A percentile compares a stretch with the other conserved stretches of the same genome.
phyloP scores from a whole-genome alignment of 2,329 filamentous ascomycete genomes.

The Fragosphaeria purpurea region DNA sequence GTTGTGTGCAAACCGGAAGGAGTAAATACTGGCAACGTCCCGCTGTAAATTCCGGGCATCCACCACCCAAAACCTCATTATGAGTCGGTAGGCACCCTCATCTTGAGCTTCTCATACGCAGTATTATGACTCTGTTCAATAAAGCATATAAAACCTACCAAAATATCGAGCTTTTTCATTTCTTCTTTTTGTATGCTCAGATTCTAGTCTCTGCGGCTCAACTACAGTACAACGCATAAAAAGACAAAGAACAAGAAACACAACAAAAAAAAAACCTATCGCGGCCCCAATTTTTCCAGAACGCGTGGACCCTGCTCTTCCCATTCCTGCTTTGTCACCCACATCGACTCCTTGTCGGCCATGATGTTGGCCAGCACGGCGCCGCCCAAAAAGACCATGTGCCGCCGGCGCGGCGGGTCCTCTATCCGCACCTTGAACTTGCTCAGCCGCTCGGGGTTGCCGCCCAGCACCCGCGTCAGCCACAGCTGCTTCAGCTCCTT shows the following conservation, averaged over 20 bases:
- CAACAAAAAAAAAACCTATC: conserved; percentile 23
- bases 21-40: too few relatives aligned
- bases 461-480: conserved; percentile 82
- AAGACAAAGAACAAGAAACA: not conserved
- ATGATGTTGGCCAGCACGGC: conserved; percentile 97
- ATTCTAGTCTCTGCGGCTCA: too few relatives aligned
- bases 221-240: not conserved
- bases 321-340: conserved; percentile 97
- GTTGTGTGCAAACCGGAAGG: too few relatives aligned
- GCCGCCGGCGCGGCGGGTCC: conserved; percentile 85
- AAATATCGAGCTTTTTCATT: too few relatives aligned
- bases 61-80: too few relatives aligned
- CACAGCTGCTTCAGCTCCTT: conserved; percentile 99
- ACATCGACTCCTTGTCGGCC: conserved; percentile 98
- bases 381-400: conserved; percentile 98
- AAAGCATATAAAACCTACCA: too few relatives aligned
- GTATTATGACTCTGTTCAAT: too few relatives aligned
- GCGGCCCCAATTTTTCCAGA: conserved; percentile 85
- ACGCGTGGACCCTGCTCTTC: conserved; percentile 78
- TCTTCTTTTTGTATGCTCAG: too few relatives aligned
- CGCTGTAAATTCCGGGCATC: too few relatives aligned
- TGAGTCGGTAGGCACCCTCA: too few relatives aligned
- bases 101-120: too few relatives aligned
- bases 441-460: conserved; percentile 85
- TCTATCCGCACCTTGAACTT: conserved; percentile 99